Conservation (phyloP, 306 rosid genomes). For the Trichosanthes cucumerina region DNA sequence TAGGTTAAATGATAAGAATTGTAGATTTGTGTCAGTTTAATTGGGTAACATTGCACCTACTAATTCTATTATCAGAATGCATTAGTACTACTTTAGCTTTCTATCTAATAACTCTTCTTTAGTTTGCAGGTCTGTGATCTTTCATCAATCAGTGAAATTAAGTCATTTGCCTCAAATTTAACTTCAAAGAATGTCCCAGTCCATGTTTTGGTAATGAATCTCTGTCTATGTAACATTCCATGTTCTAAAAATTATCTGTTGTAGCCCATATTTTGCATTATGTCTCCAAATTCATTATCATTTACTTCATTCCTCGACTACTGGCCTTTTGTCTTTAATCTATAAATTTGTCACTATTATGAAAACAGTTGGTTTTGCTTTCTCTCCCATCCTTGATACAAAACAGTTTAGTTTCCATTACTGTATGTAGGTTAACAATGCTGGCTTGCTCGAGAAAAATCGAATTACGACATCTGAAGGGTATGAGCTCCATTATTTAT, state of each 20-base stretch:
- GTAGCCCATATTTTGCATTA: neutral
- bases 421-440: constrained; percentile 66
- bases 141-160: constrained; percentile 63
- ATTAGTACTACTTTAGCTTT: too few relatives aligned
- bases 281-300: neutral
- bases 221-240: constrained; percentile 28
- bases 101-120: neutral
- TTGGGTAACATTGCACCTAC: neutral
- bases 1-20: neutral
- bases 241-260: neutral
- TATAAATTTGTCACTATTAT: neutral
- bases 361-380: neutral
- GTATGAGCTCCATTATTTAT: constrained; percentile 23
- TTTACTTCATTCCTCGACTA: neutral
- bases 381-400: neutral
- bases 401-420: constrained; percentile 3
- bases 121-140: constrained; percentile 73
- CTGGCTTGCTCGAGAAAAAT: constrained; percentile 63
- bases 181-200: constrained; percentile 55
- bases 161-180: constrained; percentile 56
- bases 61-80: too few relatives aligned
- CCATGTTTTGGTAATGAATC: constrained; percentile 58
- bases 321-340: neutral
- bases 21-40: neutral
- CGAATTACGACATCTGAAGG: constrained; percentile 80